Base-by-base conservation (phyloP, 2,329 filamentous ascomycete genomes). In the Pseudogymnoascus sp. region DNA sequence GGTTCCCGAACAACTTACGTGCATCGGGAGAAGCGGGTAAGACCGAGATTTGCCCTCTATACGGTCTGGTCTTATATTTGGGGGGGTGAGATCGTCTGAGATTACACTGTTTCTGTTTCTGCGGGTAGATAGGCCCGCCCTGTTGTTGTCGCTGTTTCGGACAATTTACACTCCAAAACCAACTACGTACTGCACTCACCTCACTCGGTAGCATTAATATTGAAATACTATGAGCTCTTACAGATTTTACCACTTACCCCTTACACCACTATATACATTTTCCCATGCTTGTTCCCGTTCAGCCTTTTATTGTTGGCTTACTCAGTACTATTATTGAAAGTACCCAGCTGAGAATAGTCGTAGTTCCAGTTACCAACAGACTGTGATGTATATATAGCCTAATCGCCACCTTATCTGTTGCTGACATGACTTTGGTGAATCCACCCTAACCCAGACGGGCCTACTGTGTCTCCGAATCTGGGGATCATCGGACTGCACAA, bases 401-500 rank as follows among this genome's bases (percentile, higher is more conserved):
- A 48, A 48, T 48, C 42, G 42, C 15, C 42, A 48, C 42, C 42
- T 48, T 48, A 48, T 48, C 42, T 12, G 29, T 6, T 21, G 29
- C 52, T 36, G 52, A 58, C 29, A 29, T 33, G 31, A 36, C 52
- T 35, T 58, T 5, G 4, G 4, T 35, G 27, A 25, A 58, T 12
- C 29, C 52, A n/a, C 29, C 9, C 29, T 58, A 58, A 36, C 52
- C 35, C 29, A 5, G 35, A 36, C 9, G 7, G 15, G 52, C 29
- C 52, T 37, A 58, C 29, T 6, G n/a, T 21, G 65, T 52, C 45
- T 64, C 67, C 45, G 65, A 63, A 63, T 62, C 61, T 58, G 62
- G 67, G 60, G 68, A 67, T 63, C 80, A 82, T 55, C 42, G 42
- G 25, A 48, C 42, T 29, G 25, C 42, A 48, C 42, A n/a, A 29